phyloP scores from a whole-genome alignment of 2,329 filamentous ascomycete species.

The Ceratocystis alfenasii region DNA sequence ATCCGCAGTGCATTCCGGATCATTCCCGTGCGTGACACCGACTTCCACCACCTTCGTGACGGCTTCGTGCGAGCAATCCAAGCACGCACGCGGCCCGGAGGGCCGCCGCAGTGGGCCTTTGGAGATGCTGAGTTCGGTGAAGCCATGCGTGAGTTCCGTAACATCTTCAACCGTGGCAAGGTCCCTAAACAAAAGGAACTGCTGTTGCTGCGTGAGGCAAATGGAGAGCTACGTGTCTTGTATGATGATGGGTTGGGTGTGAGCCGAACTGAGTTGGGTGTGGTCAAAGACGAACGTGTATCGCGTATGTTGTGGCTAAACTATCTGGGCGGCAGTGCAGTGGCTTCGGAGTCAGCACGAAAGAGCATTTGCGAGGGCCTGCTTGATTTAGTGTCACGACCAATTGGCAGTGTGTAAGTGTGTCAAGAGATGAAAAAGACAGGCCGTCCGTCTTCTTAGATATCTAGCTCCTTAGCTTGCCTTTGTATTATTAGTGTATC shows the following conservation, averaged over 20 bases:
- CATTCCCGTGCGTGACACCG: conserved; percentile 82
- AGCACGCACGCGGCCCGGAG: conserved; percentile 44
- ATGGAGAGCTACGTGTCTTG: conserved; percentile 55
- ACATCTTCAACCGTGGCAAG: conserved; percentile 66
- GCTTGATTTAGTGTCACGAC: conserved; percentile 76
- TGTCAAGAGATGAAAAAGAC: background rate
- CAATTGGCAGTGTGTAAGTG: conserved; percentile 63
- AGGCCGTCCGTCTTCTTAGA: background rate
- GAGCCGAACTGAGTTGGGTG: conserved; percentile 49
- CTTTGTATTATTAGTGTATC: conserved; percentile 35
- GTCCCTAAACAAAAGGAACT: conserved; percentile 72
- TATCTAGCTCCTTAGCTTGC: conserved; percentile 35
- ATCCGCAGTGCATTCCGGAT: conserved; percentile 73
- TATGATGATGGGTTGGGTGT: conserved; percentile 45
- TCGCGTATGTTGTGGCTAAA: conserved; percentile 76
- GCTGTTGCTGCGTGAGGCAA: conserved; percentile 54
- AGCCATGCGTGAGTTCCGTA: conserved; percentile 66
- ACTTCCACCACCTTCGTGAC: conserved; percentile 85
- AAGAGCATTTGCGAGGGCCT: conserved; percentile 76
- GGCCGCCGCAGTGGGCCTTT: conserved; percentile 39
- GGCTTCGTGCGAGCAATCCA: conserved; percentile 81
- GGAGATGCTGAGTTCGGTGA: conserved; percentile 65
- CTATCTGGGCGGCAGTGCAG: conserved; percentile 75
- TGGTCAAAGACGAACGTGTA: conserved; percentile 65
- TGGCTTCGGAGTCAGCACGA: conserved; percentile 72